A percentile compares a stretch with the other conserved stretches of the same genome.
phyloP scores from a whole-genome alignment of 202 grass and related monocot genomes.

The Panicum virgatum region DNA sequence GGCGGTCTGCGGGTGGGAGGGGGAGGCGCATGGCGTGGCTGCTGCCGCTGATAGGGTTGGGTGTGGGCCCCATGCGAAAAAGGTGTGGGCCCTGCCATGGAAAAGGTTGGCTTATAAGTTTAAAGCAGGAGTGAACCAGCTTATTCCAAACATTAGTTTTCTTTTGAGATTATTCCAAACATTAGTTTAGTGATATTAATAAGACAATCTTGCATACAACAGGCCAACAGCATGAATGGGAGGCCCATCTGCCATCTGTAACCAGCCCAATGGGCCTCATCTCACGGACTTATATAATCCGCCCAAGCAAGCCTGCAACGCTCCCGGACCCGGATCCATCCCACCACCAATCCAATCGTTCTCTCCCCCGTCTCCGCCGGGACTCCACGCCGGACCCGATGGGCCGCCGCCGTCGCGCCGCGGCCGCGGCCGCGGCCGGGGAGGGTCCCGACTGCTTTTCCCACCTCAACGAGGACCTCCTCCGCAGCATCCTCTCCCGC shows the following conservation, averaged over 20 bases:
- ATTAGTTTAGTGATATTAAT: too few species aligned
- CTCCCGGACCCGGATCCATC: neutral
- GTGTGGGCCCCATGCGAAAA: too few species aligned
- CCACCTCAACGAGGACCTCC: constrained; percentile 41
- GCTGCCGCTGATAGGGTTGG: too few species aligned
- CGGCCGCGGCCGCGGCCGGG: neutral
- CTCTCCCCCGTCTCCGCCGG: neutral
- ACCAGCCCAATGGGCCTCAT: neutral
- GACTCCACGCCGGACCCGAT: neutral
- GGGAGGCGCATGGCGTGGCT: too few species aligned
- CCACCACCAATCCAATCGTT: neutral
- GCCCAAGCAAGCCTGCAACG: neutral
- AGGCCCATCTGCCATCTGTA: neutral
- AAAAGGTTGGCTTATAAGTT: too few species aligned
- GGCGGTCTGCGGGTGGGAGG: too few species aligned
- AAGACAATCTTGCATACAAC: too few species aligned
- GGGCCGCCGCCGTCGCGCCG: constrained; percentile 24
- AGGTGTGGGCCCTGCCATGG: too few species aligned
- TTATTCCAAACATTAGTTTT: too few species aligned
- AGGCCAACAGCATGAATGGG: too few species aligned
- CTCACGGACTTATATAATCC: neutral
- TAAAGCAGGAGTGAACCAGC: too few species aligned
- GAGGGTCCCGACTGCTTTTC: constrained; percentile 38
- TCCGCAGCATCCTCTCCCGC: constrained; percentile 37
- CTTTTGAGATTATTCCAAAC: too few species aligned